A percentile compares a stretch with the other conserved stretches of the same genome.
Conservation (phyloP, 2,329 filamentous ascomycete species). For the Cladosporium sp. region DNA sequence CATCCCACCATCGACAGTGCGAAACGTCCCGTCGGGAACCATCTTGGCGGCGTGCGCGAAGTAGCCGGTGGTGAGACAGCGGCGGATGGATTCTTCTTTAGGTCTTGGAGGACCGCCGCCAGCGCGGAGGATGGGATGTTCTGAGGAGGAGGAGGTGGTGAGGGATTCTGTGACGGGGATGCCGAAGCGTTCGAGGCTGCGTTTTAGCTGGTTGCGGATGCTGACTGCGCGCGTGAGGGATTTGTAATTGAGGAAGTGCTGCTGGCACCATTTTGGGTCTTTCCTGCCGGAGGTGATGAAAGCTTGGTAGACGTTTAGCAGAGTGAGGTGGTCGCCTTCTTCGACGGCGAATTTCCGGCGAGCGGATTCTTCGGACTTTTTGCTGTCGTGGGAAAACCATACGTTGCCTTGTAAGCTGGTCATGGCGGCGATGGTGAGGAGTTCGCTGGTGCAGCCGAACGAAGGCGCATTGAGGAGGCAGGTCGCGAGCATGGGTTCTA, state of each 20-base stretch:
- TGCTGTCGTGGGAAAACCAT: slow-evolving; percentile 76
- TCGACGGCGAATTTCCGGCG: slow-evolving; percentile 81
- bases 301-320: slow-evolving; percentile 88
- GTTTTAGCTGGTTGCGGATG: slow-evolving; percentile 77
- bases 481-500: slow-evolving; percentile 95
- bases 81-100: slow-evolving; percentile 68
- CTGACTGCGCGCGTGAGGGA: slow-evolving; percentile 75
- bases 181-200: slow-evolving; percentile 81
- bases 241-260: slow-evolving; percentile 84
- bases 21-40: slow-evolving; percentile 87
- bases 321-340: slow-evolving; percentile 88
- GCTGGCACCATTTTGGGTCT: slow-evolving; percentile 78
- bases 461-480: slow-evolving; percentile 69
- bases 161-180: slow-evolving; percentile 63
- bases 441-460: slow-evolving; percentile 77
- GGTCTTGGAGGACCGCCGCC: slow-evolving; percentile 30
- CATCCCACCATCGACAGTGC: slow-evolving; percentile 73
- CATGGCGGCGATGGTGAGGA: slow-evolving; percentile 92
- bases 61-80: slow-evolving; percentile 83
- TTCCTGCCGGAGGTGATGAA: slow-evolving; percentile 81
- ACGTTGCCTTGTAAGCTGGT: slow-evolving; percentile 76
- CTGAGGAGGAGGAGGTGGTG: slow-evolving; percentile 28
- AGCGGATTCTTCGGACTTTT: slow-evolving; percentile 67
- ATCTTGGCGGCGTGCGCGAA: slow-evolving; percentile 92
- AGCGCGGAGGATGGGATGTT: slow-evolving; percentile 29